Conservation (phyloP, 2,329 filamentous ascomycete species). For the Xylaria polymorpha region DNA sequence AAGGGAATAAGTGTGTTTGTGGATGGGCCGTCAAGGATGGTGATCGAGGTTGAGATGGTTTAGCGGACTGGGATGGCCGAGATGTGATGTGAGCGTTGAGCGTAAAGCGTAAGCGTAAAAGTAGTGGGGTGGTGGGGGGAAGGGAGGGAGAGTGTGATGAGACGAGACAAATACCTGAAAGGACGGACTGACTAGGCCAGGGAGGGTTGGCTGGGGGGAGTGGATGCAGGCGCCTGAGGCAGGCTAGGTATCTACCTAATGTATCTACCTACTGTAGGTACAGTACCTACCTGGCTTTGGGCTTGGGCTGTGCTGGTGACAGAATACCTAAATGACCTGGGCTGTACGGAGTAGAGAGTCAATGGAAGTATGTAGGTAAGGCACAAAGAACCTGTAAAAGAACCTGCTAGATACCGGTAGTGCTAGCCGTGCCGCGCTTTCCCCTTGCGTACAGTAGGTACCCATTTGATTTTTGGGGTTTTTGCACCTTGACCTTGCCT, state of each 20-base stretch:
- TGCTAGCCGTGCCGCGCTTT: background rate
- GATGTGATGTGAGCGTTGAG: constrained; percentile 15
- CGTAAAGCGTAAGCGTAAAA: constrained; percentile 19
- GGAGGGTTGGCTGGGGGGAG: background rate
- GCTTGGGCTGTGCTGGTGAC: constrained; percentile 13
- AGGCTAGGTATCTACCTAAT: background rate
- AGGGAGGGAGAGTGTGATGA: constrained; percentile 41
- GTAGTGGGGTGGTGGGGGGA: constrained; percentile 42
- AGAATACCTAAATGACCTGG: no score
- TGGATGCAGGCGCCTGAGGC: background rate
- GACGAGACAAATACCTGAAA: constrained; percentile 35
- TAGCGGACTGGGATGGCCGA: background rate
- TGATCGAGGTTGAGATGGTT: constrained; percentile 8
- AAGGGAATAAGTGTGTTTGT: background rate
- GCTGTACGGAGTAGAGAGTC: no score
- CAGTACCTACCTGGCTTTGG: background rate
- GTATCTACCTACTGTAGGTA: background rate
- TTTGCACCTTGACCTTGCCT: background rate
- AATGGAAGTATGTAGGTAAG: background rate
- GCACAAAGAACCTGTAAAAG: constrained; percentile 1
- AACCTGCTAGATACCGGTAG: background rate
- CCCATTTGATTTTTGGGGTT: no score
- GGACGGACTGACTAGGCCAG: constrained; percentile 31
- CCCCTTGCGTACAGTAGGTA: background rate
- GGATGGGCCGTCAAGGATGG: background rate